Percentiles rank a stretch among this genome's conserved stretches.
phyloP scores from a whole-genome alignment of 306 rosid species.

The Rosa persica region DNA sequence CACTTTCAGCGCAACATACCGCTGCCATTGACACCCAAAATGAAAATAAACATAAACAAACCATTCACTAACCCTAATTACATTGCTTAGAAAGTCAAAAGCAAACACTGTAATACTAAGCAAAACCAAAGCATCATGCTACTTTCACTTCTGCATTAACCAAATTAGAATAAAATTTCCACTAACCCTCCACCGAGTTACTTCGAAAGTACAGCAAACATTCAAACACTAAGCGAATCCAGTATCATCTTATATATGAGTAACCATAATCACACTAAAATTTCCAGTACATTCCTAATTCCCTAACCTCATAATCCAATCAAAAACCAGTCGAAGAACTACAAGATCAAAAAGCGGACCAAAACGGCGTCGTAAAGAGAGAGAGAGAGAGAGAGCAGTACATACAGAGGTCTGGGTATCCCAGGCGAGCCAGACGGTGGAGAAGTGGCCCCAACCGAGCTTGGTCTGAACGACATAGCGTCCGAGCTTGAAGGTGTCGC shows the following conservation, averaged over 20 bases:
- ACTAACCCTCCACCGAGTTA: too few species aligned
- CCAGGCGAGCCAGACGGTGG: slow-evolving; percentile 99
- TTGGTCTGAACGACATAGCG: slow-evolving; percentile 82
- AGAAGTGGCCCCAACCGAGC: slow-evolving; percentile 99
- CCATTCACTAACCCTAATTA: slow-evolving; percentile 6
- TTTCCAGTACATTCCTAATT: not conserved
- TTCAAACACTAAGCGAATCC: not conserved
- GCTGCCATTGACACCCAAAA: slow-evolving; percentile 40
- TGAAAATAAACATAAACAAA: not conserved
- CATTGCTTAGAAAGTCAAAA: not conserved
- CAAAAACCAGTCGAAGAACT: not conserved
- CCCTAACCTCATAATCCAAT: not conserved
- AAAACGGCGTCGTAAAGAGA: not conserved
- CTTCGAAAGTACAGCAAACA: not conserved
- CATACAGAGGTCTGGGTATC: slow-evolving; percentile 57
- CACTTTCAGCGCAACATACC: slow-evolving; percentile 88
- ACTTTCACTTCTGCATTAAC: not conserved
- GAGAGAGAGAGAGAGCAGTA: slow-evolving; percentile 12
- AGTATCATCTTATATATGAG: not conserved
- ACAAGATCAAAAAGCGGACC: not conserved
- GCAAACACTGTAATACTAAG: not conserved
- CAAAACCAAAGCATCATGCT: not conserved
- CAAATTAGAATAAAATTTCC: not conserved
- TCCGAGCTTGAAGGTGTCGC: slow-evolving; percentile 70
- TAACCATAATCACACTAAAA: not conserved